Conservation (phyloP, 75 land plant genomes). For the Adiantum capillusveneris region DNA sequence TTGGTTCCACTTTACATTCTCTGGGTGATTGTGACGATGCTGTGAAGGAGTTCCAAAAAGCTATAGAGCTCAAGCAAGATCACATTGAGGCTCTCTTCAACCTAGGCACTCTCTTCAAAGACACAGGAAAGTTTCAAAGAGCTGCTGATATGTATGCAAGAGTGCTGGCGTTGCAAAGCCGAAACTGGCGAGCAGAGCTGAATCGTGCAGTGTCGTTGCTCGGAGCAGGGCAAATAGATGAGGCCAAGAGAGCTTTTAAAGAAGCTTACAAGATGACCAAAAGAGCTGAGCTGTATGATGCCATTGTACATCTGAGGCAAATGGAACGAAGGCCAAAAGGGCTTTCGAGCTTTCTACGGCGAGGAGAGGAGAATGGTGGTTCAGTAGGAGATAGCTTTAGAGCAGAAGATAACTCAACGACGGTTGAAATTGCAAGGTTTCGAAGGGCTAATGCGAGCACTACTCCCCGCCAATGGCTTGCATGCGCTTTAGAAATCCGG, state of each 20-base stretch:
- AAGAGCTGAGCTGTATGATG: slow-evolving; percentile 81
- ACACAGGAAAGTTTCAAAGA: slow-evolving; percentile 67
- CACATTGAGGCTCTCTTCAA: slow-evolving; percentile 95
- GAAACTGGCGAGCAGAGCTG: slow-evolving; percentile 92
- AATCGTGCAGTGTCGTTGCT: slow-evolving; percentile 80
- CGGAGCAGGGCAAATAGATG: slow-evolving; percentile 87
- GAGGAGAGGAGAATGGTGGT: slow-evolving; percentile 21
- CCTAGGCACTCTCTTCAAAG: slow-evolving; percentile 80
- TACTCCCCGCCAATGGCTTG: slow-evolving; percentile 53
- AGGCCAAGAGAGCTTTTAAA: slow-evolving; percentile 78
- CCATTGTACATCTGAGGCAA: slow-evolving; percentile 73
- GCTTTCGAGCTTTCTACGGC: slow-evolving; percentile 18
- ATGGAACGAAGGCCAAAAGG: slow-evolving; percentile 45
- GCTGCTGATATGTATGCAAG: slow-evolving; percentile 93
- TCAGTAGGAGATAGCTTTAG: slow-evolving; percentile 14
- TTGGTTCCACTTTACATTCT: slow-evolving; percentile 89
- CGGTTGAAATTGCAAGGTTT: slow-evolving; percentile 53
- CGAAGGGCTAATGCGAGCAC: slow-evolving; percentile 55
- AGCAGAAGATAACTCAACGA: slow-evolving; percentile 14
- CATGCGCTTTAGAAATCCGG: slow-evolving; percentile 65
- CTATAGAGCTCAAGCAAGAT: slow-evolving; percentile 86
- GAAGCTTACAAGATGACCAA: slow-evolving; percentile 97
- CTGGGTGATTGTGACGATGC: slow-evolving; percentile 83
- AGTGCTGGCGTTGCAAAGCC: slow-evolving; percentile 64
- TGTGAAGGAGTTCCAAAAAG: slow-evolving; percentile 83